These are phyloP conservation scores for Chlorella vulgaris DNA, from an alignment of 139 green algal genomes.

Conservation along the genomic window DNA sequence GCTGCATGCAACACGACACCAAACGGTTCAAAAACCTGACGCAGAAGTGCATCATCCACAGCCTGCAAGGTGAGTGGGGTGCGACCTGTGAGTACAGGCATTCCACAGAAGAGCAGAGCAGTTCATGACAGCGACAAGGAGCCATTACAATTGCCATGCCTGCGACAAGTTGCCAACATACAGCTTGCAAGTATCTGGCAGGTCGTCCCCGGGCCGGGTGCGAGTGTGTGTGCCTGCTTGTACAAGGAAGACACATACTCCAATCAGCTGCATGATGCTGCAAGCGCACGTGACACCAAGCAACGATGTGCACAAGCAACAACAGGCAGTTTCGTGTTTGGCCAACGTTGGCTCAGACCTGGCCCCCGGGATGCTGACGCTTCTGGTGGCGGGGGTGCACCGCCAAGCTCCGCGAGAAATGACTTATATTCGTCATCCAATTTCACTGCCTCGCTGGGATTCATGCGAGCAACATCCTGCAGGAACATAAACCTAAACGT, in stretches of 20 bases:
- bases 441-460: conserved; percentile 54
- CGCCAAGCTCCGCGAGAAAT: conserved; percentile 90
- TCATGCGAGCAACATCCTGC: conserved; percentile 48
- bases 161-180: conserved; percentile 87
- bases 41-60: conserved; percentile 58
- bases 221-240: neutral
- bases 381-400: too few species aligned
- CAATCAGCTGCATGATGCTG: neutral
- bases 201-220: conserved; percentile 57
- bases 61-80: conserved; percentile 25
- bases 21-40: conserved; percentile 77
- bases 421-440: conserved; percentile 93
- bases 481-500: neutral
- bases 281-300: neutral
- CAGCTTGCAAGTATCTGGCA: conserved; percentile 75
- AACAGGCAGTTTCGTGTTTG: neutral
- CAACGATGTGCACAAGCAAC: too few species aligned
- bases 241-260: neutral
- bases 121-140: neutral
- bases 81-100: too few species aligned
- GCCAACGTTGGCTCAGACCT: neutral
- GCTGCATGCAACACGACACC: conserved; percentile 66
- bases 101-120: neutral
- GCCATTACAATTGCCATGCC: conserved; percentile 3
- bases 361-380: too few species aligned